phyloP scores from a whole-genome alignment of 257 asterid species.

The Gentiana macrophylla region DNA sequence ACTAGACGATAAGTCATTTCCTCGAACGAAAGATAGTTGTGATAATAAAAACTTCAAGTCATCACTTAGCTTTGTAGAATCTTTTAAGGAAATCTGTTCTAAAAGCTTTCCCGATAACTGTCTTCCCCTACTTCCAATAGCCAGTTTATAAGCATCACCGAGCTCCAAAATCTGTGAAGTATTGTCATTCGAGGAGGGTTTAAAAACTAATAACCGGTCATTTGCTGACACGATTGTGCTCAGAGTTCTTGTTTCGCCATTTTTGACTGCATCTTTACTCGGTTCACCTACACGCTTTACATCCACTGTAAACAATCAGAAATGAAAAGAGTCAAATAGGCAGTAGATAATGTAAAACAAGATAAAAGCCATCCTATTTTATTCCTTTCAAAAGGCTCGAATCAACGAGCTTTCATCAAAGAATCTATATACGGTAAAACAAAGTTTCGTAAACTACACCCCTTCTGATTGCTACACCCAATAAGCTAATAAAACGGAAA shows the following conservation, averaged over 20 bases:
- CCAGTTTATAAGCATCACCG: constrained; percentile 75
- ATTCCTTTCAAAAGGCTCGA: neutral
- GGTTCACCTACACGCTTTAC: constrained; percentile 15
- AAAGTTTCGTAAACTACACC: neutral
- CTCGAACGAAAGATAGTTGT: constrained; percentile 60
- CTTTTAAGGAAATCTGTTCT: constrained; percentile 66
- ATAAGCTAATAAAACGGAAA: neutral
- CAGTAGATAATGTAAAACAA: neutral
- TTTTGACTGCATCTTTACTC: constrained; percentile 16
- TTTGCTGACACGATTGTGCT: constrained; percentile 16
- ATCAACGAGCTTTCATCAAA: constrained; percentile 1
- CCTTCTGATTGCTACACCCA: neutral
- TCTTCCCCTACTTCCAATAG: constrained; percentile 49
- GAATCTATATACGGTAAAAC: neutral
- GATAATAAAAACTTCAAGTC: constrained; percentile 64
- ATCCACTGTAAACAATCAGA: constrained; percentile 19
- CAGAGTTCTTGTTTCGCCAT: constrained; percentile 22
- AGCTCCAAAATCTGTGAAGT: constrained; percentile 44
- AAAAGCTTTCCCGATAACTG: constrained; percentile 68
- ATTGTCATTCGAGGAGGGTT: constrained; percentile 24
- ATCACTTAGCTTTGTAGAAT: constrained; percentile 58
- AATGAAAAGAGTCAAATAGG: constrained; percentile 1
- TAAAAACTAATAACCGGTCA: constrained; percentile 27
- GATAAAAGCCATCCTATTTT: neutral
- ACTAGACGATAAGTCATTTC: constrained; percentile 26